Base-by-base conservation (phyloP, 164 flowering plant genomes). In the Magnolia sinica region DNA sequence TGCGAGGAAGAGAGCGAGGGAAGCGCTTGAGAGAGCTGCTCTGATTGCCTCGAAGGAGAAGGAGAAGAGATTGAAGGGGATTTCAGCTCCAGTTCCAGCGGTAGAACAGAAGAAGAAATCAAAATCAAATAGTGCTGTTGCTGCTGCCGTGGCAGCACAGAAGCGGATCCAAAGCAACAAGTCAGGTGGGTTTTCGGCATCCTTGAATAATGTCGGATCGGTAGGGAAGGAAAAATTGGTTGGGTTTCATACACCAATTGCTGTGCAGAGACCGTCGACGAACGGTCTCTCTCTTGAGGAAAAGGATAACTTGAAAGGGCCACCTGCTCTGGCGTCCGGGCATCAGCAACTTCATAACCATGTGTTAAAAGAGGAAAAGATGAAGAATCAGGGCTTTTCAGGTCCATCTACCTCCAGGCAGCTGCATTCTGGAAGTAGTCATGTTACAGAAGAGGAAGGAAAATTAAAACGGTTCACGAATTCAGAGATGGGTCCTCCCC, bases 1-100 rank as follows among this genome's bases (percentile, higher is more conserved):
- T 13, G 81, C 90, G 20, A 80, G 84, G 83, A 92, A 88, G 87
- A 80, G 88, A 49, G 97, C 93, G 0, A 80, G 78, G 65, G 92
- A 91, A 73, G 92, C 89, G 1, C 66, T 92, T 78, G 90, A 90
- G 22, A 74, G 75, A 19, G 76, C 86, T 13, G 78, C 82, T 1
- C 45, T 13, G 20, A 19, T 87, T 45, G 74, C 71, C n/a, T 18
- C 61, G 14, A 82, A 72, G 77, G 82, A 81, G 29, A 83, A 82
- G 68, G 70, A 65, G 68, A 68, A 75, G 80, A 80, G 18, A 11
- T 55, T 55, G 13, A 11, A 72, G 64, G 80, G 74, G 55, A 29
- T 29, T 7, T 22, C 75, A 27, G 51, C 5, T 64, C n/a, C n/a
- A 68, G 45, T 31, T 29, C n/a, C 45, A 0, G 71, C 19, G 70